A percentile compares a stretch with the other conserved stretches of the same genome.
Evolutionary conservation across 73 alveolate genomes (phyloP).

Genomic region (Stentor coeruleus): DNA sequence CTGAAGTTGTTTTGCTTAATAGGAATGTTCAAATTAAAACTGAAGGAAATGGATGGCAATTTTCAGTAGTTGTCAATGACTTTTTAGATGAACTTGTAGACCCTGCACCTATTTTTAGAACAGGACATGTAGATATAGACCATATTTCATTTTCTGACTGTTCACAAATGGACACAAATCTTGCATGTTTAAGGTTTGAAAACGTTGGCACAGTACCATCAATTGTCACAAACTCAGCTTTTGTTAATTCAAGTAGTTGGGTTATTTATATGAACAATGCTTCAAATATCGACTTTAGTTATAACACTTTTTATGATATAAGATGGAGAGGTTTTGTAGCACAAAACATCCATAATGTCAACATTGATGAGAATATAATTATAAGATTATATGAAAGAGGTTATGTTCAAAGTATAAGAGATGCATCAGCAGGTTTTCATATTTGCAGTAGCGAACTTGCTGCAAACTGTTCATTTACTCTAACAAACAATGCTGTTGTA

Average conservation of each 20-base stretch:
- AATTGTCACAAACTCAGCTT: not conserved
- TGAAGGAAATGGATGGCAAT: not conserved
- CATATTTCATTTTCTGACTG: not conserved
- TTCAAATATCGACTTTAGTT: not conserved
- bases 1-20: slow-evolving; percentile 57
- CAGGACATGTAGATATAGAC: not conserved
- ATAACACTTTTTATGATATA: not conserved
- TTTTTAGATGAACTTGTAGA: not conserved
- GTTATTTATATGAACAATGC: not conserved
- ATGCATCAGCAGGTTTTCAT: slow-evolving; percentile 14
- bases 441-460: not conserved
- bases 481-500: not conserved
- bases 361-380: not conserved
- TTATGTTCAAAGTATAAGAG: not conserved
- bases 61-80: not conserved
- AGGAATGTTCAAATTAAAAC: slow-evolving; percentile 39
- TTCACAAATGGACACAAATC: not conserved
- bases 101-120: not conserved
- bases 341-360: not conserved
- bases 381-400: not conserved
- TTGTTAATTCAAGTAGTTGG: not conserved
- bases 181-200: not conserved
- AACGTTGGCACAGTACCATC: not conserved
- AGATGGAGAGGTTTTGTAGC: slow-evolving; percentile 10
- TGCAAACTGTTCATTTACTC: not conserved